Base-by-base conservation (phyloP, 2,329 filamentous ascomycete species). In the Rhynchosporium secalis region DNA sequence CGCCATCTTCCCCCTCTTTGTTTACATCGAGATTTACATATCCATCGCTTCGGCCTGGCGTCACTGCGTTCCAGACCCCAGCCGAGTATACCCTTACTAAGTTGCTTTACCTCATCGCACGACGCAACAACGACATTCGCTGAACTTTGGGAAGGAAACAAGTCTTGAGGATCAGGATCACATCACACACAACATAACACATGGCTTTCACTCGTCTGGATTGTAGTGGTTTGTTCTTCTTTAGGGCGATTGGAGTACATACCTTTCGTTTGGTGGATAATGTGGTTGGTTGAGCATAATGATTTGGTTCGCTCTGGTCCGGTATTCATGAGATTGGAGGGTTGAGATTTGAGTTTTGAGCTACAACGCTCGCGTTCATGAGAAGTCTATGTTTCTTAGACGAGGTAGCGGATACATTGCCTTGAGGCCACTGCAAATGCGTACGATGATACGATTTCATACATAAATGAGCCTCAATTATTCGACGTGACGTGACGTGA, bases 11-110 rank as follows among this genome's bases (percentile, higher is more conserved):
- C 38, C 47, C 8, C 8, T 20, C 2, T n/a, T 52, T 8, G 38
- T 46, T 26, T 60, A 43, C 48, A 8, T 60, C n/a, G 57, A 60
- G 47, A 20, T 51, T 26, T 60, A 54, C 47, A 43, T 15, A n/a
- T 52, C 47, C 47, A 20, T 60, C n/a, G 47, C 12, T 15, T 9
- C 33, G 10, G 57, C 57, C 9, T 60, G 57, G 57, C 31, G 38
- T 10, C 6, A 52, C 5, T 60, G 57, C n/a, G 20, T 60, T 9
- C 56, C 40, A 2, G 52, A 41, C n/a, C 36, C 36, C 6, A 43
- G 29, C 20, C 28, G 40, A 9, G 43, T 15, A 4, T 56, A 56
- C 36, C 52, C 40, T 56, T 45, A 45, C 38, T 56, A 56, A 43
- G 20, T 12, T 1, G 6, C 33, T 8, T 36, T 12, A 31, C 38